Evolutionary conservation across 306 rosid genomes (phyloP), one percentile per base, ranked within the genome.

Genomic region (Rosa lucieae): DNA sequence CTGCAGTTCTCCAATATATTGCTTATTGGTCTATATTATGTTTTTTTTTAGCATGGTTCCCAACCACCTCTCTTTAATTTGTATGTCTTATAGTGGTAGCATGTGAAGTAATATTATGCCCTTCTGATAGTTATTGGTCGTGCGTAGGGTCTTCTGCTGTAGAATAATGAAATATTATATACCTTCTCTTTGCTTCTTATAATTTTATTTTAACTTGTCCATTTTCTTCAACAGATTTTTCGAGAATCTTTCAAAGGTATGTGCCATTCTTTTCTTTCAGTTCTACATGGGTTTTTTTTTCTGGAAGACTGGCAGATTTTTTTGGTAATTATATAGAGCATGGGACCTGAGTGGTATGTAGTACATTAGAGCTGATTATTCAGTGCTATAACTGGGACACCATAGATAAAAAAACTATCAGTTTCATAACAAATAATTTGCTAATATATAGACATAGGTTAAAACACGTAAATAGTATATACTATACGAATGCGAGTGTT

Each of bases 171-270:
- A 39, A 40, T 1, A 37, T 68, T 67, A 40, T 74, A 40, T 58
- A 23, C 32, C 29, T 15, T 73, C 11, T 29, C 9, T 32, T 23
- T 74, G 15, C 21, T 21, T 39, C 55, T 55, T 40, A 52, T 0
- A 8, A n/a, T 35, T 55, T 73, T 37, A 74, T 56, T 18, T 26
- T 67, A 21, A 72, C 79, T 74, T 52, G 10, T 81, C 23, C 49
- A 59, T 87, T 82, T 88, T 77, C 78, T 66, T 82, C 53, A 76
- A 78, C 94, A 94, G 98, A 92, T 94, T 65, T 73, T 89, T 52
- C 92, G 97, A 85, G 98, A 94, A 81, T 88, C 90, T 81, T 84
- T 89, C 82, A 86, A 84, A 90, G 97, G 97, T 94, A 81, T 74
- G 85, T 84, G 69, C 77, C 39, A 58, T 80, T 81, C 37, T 63